Evolutionary conservation across 495 filamentous ascomycete species (phyloP).

Genomic region (Penicillium parvum): DNA sequence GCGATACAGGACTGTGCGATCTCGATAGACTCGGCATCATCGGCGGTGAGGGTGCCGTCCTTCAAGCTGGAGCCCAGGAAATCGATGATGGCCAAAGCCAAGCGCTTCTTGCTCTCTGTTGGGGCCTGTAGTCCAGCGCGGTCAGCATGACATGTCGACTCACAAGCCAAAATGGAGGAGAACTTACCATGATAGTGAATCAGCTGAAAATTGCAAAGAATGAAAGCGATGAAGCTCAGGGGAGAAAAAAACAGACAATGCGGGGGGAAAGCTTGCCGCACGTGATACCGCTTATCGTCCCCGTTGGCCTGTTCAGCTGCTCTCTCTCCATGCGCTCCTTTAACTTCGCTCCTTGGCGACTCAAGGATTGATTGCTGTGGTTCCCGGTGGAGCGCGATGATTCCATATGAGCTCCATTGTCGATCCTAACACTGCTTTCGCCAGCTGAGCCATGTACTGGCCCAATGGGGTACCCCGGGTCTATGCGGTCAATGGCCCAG

Average conservation of each 20-base stretch:
- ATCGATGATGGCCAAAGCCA: slow-evolving; percentile 94
- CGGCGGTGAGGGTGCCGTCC: slow-evolving; percentile 80
- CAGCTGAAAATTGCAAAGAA: slow-evolving; percentile 3
- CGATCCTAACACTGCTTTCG: slow-evolving; percentile 23
- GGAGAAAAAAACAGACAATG: slow-evolving; percentile 19
- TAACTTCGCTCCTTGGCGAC: no score
- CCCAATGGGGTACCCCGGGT: slow-evolving; percentile 86
- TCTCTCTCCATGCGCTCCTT: not conserved
- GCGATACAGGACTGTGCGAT: slow-evolving; percentile 89
- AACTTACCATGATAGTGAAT: slow-evolving; percentile 18
- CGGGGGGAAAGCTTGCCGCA: slow-evolving; percentile 23
- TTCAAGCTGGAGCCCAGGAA: slow-evolving; percentile 81
- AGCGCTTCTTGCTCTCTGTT: slow-evolving; percentile 82
- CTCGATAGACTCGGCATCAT: slow-evolving; percentile 88
- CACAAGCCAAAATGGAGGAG: not conserved
- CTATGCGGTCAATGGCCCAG: slow-evolving; percentile 68
- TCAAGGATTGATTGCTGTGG: no score
- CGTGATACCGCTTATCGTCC: slow-evolving; percentile 29
- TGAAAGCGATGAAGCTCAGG: slow-evolving; percentile 4
- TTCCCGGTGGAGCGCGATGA: slow-evolving; percentile 30
- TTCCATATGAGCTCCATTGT: slow-evolving; percentile 34
- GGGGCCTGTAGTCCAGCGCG: slow-evolving; percentile 36
- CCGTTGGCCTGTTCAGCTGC: slow-evolving; percentile 18
- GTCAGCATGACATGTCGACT: slow-evolving; percentile 3
- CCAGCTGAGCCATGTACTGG: slow-evolving; percentile 82